Evolutionary conservation across 768 basidiomycete species (phyloP).

Genomic region (Mycena albidolilacea): DNA sequence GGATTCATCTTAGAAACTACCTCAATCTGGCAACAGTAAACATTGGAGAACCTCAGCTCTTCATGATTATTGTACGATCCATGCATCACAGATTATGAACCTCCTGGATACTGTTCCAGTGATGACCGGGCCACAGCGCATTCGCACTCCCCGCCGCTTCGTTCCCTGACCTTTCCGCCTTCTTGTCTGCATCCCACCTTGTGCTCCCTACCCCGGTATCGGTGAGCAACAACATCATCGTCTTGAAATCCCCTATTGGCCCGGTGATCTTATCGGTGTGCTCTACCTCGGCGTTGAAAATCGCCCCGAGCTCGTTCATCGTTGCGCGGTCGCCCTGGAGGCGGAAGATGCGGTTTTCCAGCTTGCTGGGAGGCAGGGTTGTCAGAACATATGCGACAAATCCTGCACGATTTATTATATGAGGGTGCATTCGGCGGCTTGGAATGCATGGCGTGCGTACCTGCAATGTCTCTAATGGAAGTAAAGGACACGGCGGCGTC

Average conservation of each 20-base stretch:
- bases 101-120: constrained; percentile 22
- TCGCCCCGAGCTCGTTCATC: constrained; percentile 44
- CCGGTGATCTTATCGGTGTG: constrained; percentile 34
- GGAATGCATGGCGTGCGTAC: not conserved
- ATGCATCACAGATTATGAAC: constrained; percentile 3
- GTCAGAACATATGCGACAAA: constrained; percentile 54
- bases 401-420: constrained; percentile 40
- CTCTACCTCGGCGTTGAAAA: constrained; percentile 39
- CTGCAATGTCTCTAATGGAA: constrained; percentile 43
- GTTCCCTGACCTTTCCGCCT: not conserved
- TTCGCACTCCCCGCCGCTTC: constrained; percentile 2
- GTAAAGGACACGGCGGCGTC: constrained; percentile 43
- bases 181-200: constrained; percentile 33
- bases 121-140: constrained; percentile 8
- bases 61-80: too few relatives aligned
- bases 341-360: constrained; percentile 51
- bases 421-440: too few relatives aligned
- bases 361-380: constrained; percentile 43
- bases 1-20: too few relatives aligned
- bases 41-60: too few relatives aligned
- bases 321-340: constrained; percentile 52
- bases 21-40: too few relatives aligned
- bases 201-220: constrained; percentile 36
- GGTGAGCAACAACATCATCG: constrained; percentile 17
- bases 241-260: constrained; percentile 9